Conservation (phyloP, 768 basidiomycete genomes). For the Russula compacta region DNA sequence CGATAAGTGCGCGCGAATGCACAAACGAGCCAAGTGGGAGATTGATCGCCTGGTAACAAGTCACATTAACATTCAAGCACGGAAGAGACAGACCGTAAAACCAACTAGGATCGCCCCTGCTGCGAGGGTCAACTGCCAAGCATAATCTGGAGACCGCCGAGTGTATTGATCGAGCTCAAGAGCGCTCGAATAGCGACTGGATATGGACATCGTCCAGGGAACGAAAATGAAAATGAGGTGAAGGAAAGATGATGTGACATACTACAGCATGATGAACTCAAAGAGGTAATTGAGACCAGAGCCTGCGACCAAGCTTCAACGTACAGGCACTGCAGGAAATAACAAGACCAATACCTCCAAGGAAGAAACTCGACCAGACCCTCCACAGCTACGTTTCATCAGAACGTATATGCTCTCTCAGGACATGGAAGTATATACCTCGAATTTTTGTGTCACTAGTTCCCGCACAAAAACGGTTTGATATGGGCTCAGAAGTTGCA, state of each 20-base stretch:
- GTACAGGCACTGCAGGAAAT: background rate
- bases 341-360: slow-evolving; percentile 39
- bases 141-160: slow-evolving; percentile 60
- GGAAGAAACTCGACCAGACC: slow-evolving; percentile 62
- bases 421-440: slow-evolving; percentile 38
- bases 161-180: slow-evolving; percentile 55
- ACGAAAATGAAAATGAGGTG: background rate
- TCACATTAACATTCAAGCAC: background rate
- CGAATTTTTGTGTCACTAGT: slow-evolving; percentile 37
- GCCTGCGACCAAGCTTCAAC: slow-evolving; percentile 26
- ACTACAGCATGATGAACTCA: slow-evolving; percentile 68
- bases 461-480: slow-evolving; percentile 43
- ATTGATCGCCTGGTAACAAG: slow-evolving; percentile 38
- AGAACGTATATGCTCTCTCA: background rate
- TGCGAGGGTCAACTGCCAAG: slow-evolving; percentile 61
- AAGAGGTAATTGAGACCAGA: slow-evolving; percentile 50
- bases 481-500: slow-evolving; percentile 46
- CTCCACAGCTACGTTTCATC: slow-evolving; percentile 54
- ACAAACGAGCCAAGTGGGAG: slow-evolving; percentile 47
- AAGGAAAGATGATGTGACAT: slow-evolving; percentile 16
- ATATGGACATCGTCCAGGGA: background rate
- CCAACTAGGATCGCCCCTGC: slow-evolving; percentile 47
- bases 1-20: slow-evolving; percentile 57
- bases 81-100: background rate
- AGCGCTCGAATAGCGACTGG: slow-evolving; percentile 54